A percentile compares a stretch with the other conserved stretches of the same genome.
phyloP scores from a whole-genome alignment of 2,329 filamentous ascomycete species.

The Fusarium nodosum region DNA sequence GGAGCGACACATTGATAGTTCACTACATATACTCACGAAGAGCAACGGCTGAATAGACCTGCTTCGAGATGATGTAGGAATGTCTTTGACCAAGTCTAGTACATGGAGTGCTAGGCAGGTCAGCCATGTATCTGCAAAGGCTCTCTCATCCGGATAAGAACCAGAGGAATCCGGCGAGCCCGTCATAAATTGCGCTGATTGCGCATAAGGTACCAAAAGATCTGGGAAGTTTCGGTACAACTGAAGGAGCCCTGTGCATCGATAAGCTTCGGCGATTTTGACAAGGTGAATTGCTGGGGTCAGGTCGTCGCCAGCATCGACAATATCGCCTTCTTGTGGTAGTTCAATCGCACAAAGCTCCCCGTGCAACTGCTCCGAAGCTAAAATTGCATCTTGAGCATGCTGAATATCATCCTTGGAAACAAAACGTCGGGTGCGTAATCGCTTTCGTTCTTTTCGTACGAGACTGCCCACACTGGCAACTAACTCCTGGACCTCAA shows the following conservation, averaged over 20 bases:
- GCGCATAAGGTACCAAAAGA: slow-evolving; percentile 52
- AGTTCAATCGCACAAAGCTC: slow-evolving; percentile 38
- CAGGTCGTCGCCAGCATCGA: slow-evolving; percentile 47
- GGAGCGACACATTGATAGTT: slow-evolving; percentile 56
- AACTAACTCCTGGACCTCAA: slow-evolving; percentile 47
- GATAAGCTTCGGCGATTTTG: slow-evolving; percentile 48
- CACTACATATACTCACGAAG: slow-evolving; percentile 59
- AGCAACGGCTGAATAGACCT: slow-evolving; percentile 61
- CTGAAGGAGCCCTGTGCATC: slow-evolving; percentile 49
- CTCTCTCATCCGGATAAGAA: slow-evolving; percentile 2
- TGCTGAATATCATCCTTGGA: slow-evolving; percentile 48
- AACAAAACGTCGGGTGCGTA: slow-evolving; percentile 41
- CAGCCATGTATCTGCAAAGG: slow-evolving; percentile 55
- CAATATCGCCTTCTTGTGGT: slow-evolving; percentile 34
- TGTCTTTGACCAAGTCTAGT: slow-evolving; percentile 56
- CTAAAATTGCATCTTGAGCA: slow-evolving; percentile 42
- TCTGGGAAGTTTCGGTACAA: slow-evolving; percentile 57
- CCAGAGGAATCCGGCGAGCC: slow-evolving; percentile 13
- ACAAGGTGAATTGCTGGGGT: slow-evolving; percentile 48
- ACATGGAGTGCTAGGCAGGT: slow-evolving; percentile 61
- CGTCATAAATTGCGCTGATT: slow-evolving; percentile 9
- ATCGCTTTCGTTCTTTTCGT: slow-evolving; percentile 45
- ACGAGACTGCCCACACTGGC: slow-evolving; percentile 45
- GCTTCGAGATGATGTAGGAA: slow-evolving; percentile 61
- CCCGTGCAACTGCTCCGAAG: slow-evolving; percentile 36